Conservation (phyloP, 805 yeast genomes). For the Candida wancherniae region DNA sequence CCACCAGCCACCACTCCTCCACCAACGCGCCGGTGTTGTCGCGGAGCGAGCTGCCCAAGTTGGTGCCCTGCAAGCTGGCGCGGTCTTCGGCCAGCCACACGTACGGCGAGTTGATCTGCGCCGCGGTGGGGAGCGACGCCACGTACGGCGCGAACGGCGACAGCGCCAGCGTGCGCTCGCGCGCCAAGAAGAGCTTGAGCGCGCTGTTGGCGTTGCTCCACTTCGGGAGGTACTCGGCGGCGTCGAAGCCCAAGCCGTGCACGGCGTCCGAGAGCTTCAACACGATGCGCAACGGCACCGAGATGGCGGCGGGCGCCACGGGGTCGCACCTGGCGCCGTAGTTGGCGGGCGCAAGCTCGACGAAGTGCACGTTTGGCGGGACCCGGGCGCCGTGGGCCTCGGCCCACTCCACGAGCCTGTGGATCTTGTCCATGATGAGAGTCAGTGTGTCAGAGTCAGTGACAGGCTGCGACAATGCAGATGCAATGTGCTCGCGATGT, state of each 20-base stretch:
- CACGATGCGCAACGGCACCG: slow-evolving; percentile 10
- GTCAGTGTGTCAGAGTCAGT: no score
- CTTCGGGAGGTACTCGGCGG: slow-evolving; percentile 8
- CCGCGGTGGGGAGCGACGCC: slow-evolving; percentile 30
- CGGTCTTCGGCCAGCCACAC: slow-evolving; percentile 58
- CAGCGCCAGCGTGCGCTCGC: slow-evolving; percentile 20
- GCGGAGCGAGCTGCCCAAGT: slow-evolving; percentile 52
- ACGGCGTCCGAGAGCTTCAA: slow-evolving; percentile 23
- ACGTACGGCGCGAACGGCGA: slow-evolving; percentile 29
- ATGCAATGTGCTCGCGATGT: no score
- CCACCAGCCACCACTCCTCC: slow-evolving; percentile 56
- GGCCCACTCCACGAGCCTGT: slow-evolving; percentile 29
- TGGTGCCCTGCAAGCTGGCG: slow-evolving; percentile 58
- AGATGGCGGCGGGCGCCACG: slow-evolving; percentile 8
- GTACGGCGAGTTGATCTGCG: slow-evolving; percentile 54
- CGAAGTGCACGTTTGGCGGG: slow-evolving; percentile 21
- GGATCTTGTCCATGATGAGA: slow-evolving; percentile 7
- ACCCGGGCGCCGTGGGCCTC: slow-evolving; percentile 25
- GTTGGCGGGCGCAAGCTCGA: slow-evolving; percentile 17
- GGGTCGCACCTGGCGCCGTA: slow-evolving; percentile 23
- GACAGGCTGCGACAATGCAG: no score
- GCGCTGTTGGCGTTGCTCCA: slow-evolving; percentile 25
- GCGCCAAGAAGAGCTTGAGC: slow-evolving; percentile 33
- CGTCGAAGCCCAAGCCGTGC: slow-evolving; percentile 15
- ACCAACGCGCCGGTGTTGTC: slow-evolving; percentile 42